Percentiles rank a stretch among this genome's conserved stretches.
phyloP scores from a whole-genome alignment of 768 basidiomycete species.

The Pisolithus microcarpus region DNA sequence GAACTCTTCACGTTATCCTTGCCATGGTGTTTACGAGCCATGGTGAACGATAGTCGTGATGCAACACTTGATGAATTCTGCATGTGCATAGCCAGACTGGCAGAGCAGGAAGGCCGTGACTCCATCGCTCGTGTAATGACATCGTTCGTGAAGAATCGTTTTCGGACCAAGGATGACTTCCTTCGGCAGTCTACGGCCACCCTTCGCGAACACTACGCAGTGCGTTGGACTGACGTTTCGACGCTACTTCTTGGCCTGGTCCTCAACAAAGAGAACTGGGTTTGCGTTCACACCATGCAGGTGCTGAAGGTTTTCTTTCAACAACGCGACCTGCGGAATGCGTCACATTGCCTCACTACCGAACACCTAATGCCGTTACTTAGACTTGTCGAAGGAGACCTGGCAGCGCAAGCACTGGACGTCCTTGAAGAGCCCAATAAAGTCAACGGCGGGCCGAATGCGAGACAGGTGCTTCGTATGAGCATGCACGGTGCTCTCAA shows the following conservation, averaged over 20 bases:
- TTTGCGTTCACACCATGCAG: slow-evolving; percentile 77
- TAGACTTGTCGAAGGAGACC: slow-evolving; percentile 80
- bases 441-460: slow-evolving; percentile 68
- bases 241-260: slow-evolving; percentile 82
- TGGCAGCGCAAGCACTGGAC: slow-evolving; percentile 79
- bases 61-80: slow-evolving; percentile 63
- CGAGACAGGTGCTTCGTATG: slow-evolving; percentile 86
- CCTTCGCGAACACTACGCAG: slow-evolving; percentile 78
- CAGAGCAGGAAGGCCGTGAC: slow-evolving; percentile 62
- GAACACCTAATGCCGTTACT: slow-evolving; percentile 89
- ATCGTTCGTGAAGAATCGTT: slow-evolving; percentile 79
- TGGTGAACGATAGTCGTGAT: slow-evolving; percentile 56
- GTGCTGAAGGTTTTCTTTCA: slow-evolving; percentile 86
- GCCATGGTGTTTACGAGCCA: slow-evolving; percentile 85
- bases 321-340: slow-evolving; percentile 70
- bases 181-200: slow-evolving; percentile 81
- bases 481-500: slow-evolving; percentile 63
- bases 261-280: slow-evolving; percentile 75
- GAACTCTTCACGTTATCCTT: slow-evolving; percentile 75
- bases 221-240: slow-evolving; percentile 71
- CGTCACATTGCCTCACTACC: slow-evolving; percentile 68
- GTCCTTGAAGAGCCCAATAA: slow-evolving; percentile 89
- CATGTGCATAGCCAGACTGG: slow-evolving; percentile 62
- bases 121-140: slow-evolving; percentile 84
- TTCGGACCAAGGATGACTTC: slow-evolving; percentile 91